Evolutionary conservation across 1,139 yeast genomes (phyloP), one percentile per base, ranked within the genome.

Genomic region (Geotrichum fermentans): DNA sequence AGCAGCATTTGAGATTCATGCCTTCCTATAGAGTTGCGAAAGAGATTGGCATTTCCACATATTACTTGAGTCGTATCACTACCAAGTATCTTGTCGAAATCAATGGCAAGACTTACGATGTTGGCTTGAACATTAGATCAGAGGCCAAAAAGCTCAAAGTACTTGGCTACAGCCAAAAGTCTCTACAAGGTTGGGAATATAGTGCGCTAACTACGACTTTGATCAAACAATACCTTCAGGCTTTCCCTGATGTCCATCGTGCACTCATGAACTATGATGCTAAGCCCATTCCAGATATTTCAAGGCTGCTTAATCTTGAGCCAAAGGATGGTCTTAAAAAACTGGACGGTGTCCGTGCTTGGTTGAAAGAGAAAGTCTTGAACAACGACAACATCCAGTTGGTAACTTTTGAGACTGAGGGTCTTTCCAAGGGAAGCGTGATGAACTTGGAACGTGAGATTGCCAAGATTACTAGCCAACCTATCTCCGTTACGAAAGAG

Each of bases 61-160:
- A 83, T 48, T 77, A 86, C 55, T 73, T 92, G 55, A 82, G 95
- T 8, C 83, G 78, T 61, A 74, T 92, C 43, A 85, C 97, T 0
- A 82, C 96, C 24, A 78, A 80, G 24, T 85, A 72, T 58, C 69
- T 83, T 71, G 73, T 90, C 53, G 75, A 72, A 33, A 80, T 77
- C 55, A 73, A 72, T 21, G 75, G 74, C 5, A 78, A 73, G 56
- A 77, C 77, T 58, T 64, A 74, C n/a, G 85, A 90, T 61, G 74
- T 92, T 61, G 98, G 98, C 28, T 73, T 92, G 57, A 88, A 85
- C 55, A 73, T 92, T 64, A 89, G 90, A 67, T 85, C 82, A 67
- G 96, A 90, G 58, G 79, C 79, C 30, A 79, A 79, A 57, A 79
- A 88, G 59, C 78, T 79, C 60, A 92, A 90, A 67, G 97, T 87